Evolutionary conservation across 2,329 filamentous ascomycete species (phyloP), one percentile per base, ranked within the genome.

Genomic region (Bipolaris oryzae): DNA sequence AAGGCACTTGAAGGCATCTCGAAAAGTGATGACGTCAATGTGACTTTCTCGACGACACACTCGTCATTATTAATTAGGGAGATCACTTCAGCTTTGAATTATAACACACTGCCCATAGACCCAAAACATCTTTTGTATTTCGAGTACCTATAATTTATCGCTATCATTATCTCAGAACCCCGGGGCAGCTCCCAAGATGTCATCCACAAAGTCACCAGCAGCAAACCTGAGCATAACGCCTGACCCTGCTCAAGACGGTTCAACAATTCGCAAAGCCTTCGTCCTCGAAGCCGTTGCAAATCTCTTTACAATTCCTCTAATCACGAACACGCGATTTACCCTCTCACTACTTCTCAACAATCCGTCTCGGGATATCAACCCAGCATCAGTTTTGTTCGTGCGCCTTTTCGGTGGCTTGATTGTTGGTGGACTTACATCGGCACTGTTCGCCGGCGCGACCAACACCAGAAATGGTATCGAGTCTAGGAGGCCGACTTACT

Each of bases 401-500:
- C 65, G 68, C 1, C 56, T 70, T 2, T 70, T 70, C 31, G 61
- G 63, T 15, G 64, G 63, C 13, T 41, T 69, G 7, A 45, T 71
- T 3, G 58, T 71, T 1, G 63, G 66, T n/a, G 68, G 66, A 3
- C 39, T 69, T 5, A 69, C 67, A 15, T 63, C 65, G 15, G 66
- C 69, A 6, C 33, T 71, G 5, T 60, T 70, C 1, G 42, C 50
- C 11, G 68, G 69, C 20, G 61, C 62, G 3, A 60, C 63, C 1
- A 69, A 69, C 7, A 70, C 65, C 3, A 60, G 68, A 10, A 69
- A 66, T 43, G 68, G 68, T 0, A 63, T 71, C 18, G 69, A 68
- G 35, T 67, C 62, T 31, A 55, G 69, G 18, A 54, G 68, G 18
- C 57, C 62, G 5, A 67, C 64, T 15, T 69, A 71, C 41, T 3